A percentile compares a stretch with the other conserved stretches of the same genome.
Evolutionary conservation across 768 basidiomycete species (phyloP).

Genomic region (Coprinellus aureogranulatus): DNA sequence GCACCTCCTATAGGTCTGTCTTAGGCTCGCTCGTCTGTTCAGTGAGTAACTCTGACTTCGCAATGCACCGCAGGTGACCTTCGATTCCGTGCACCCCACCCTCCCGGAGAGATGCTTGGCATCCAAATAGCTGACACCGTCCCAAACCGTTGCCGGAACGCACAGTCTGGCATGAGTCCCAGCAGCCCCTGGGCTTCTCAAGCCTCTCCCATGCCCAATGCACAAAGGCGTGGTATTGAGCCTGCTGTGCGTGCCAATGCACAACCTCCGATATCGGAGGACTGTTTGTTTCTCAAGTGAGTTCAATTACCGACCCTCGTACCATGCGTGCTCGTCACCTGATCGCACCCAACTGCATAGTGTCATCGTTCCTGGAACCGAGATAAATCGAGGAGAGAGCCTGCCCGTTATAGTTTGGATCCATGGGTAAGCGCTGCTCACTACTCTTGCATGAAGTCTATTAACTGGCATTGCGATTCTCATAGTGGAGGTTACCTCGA

Average conservation of each 20-base stretch:
- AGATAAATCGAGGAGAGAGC: conserved; percentile 10
- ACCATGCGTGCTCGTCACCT: too few relatives aligned
- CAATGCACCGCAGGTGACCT: neutral
- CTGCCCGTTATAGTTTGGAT: conserved; percentile 45
- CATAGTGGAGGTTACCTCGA: too few relatives aligned
- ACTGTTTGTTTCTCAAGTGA: conserved; percentile 42
- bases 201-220: too few relatives aligned
- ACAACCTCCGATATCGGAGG: conserved; percentile 24
- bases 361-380: conserved; percentile 33
- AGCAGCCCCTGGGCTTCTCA: too few relatives aligned
- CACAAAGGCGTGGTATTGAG: too few relatives aligned
- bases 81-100: neutral
- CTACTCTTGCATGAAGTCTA: too few relatives aligned
- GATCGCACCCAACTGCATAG: conserved; percentile 20
- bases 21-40: neutral
- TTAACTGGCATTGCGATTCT: too few relatives aligned
- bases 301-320: too few relatives aligned
- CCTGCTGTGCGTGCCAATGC: too few relatives aligned
- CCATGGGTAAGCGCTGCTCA: conserved; percentile 40
- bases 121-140: neutral
- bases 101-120: neutral
- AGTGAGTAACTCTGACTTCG: neutral
- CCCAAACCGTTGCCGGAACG: neutral
- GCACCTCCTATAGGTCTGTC: conserved; percentile 34
- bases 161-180: too few relatives aligned